phyloP scores from a whole-genome alignment of 345 rosid species.

The Laguncularia racemosa region DNA sequence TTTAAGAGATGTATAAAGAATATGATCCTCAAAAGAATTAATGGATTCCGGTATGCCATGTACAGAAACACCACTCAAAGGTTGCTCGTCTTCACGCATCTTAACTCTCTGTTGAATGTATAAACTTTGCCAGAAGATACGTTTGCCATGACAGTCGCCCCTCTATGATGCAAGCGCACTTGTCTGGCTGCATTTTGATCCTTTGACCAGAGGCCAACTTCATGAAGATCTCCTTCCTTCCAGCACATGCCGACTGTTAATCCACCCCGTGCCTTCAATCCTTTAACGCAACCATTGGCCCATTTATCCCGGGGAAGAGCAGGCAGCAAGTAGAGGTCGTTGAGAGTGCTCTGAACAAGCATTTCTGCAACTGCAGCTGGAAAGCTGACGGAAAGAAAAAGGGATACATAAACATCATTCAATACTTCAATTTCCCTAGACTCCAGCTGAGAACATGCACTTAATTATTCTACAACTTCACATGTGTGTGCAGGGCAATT shows the following conservation, averaged over 20 bases:
- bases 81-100: slow-evolving; percentile 33
- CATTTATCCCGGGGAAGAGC: slow-evolving; percentile 82
- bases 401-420: too few species aligned
- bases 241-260: slow-evolving; percentile 65
- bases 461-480: too few species aligned
- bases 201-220: slow-evolving; percentile 50
- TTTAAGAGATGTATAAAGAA: too few species aligned
- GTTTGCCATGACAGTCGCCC: slow-evolving; percentile 23
- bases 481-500: too few species aligned
- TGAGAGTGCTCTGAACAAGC: slow-evolving; percentile 78
- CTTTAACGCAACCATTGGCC: slow-evolving; percentile 70
- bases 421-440: too few species aligned
- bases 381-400: slow-evolving; percentile 32
- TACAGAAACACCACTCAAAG: background rate
- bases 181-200: slow-evolving; percentile 26
- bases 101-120: slow-evolving; percentile 47
- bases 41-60: too few species aligned
- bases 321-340: slow-evolving; percentile 75
- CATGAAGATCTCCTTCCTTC: slow-evolving; percentile 73
- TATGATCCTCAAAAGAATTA: too few species aligned
- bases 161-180: slow-evolving; percentile 42
- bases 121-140: slow-evolving; percentile 45
- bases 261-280: slow-evolving; percentile 76
- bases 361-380: slow-evolving; percentile 78
- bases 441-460: too few species aligned